Percentiles rank a stretch among this genome's conserved stretches.
Evolutionary conservation across 495 filamentous ascomycete species (phyloP).

Genomic region (Aspergillus coremiiformis): DNA sequence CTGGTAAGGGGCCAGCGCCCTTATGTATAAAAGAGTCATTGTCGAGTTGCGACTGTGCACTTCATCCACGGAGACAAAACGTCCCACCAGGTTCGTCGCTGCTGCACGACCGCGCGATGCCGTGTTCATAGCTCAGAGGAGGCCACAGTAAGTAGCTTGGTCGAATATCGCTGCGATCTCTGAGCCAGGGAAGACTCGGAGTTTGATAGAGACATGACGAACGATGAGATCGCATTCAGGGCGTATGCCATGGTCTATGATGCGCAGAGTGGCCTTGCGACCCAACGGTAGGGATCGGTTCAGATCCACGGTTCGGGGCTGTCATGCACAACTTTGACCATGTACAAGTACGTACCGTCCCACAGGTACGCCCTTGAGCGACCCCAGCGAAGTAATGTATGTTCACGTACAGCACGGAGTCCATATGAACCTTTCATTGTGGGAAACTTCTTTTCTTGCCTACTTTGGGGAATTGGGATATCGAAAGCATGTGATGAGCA

Average conservation of each 20-base stretch:
- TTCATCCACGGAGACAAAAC: not conserved
- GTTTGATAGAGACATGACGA: conserved; percentile 3
- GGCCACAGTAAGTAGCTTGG: not conserved
- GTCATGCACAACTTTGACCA: not conserved
- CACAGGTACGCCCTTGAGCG: too few relatives aligned
- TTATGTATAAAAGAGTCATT: conserved; percentile 6
- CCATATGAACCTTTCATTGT: too few relatives aligned
- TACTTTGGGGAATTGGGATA: not conserved
- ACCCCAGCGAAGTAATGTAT: too few relatives aligned
- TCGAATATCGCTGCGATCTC: too few relatives aligned
- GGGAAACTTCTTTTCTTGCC: not conserved
- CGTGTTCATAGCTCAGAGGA: not conserved
- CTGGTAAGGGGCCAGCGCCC: conserved; percentile 8
- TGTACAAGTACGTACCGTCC: too few relatives aligned
- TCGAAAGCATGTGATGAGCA: not conserved
- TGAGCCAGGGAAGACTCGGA: conserved; percentile 1
- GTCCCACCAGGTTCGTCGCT: not conserved
- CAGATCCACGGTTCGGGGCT: not conserved
- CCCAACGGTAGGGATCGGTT: conserved; percentile 4
- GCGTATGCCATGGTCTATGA: conserved; percentile 13
- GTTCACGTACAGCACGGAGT: too few relatives aligned
- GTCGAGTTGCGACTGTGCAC: not conserved
- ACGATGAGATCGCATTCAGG: conserved; percentile 8
- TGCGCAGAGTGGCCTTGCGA: conserved; percentile 7
- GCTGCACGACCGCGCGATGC: not conserved